Evolutionary conservation across 768 basidiomycete species (phyloP).

Genomic region (Boletus sp.): DNA sequence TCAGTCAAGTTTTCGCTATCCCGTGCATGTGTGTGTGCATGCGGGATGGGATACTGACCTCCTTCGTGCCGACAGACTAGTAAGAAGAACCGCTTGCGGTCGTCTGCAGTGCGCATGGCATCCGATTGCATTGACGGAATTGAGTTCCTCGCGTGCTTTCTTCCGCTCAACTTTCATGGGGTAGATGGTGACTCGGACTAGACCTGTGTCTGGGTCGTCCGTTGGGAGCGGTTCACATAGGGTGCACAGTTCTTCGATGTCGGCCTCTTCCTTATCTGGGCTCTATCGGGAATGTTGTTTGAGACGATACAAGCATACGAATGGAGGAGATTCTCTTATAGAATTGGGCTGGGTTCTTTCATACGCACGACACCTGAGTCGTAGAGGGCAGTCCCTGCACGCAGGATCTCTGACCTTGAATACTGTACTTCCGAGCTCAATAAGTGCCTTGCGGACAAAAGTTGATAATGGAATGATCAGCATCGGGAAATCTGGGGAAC

Average conservation of each 20-base stretch:
- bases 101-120: constrained; percentile 51
- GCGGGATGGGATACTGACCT: constrained; percentile 46
- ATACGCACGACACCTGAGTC: constrained; percentile 67
- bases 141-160: constrained; percentile 80
- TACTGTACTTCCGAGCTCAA: constrained; percentile 91
- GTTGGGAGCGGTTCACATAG: constrained; percentile 60
- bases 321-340: constrained; percentile 5
- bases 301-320: background rate
- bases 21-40: background rate
- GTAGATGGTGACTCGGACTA: constrained; percentile 71
- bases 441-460: too few relatives aligned
- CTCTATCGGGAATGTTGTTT: background rate
- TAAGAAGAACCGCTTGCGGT: constrained; percentile 59
- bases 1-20: constrained; percentile 2
- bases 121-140: constrained; percentile 81
- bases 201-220: constrained; percentile 14
- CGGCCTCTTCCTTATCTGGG: constrained; percentile 30
- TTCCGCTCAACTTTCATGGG: constrained; percentile 89
- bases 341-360: constrained; percentile 9
- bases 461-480: too few relatives aligned
- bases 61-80: constrained; percentile 80
- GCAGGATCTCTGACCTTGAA: constrained; percentile 83
- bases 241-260: constrained; percentile 77
- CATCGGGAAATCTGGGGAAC: too few relatives aligned
- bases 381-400: constrained; percentile 73